Evolutionary conservation across 257 asterid genomes (phyloP).

Genomic region (Capsicum chinense): DNA sequence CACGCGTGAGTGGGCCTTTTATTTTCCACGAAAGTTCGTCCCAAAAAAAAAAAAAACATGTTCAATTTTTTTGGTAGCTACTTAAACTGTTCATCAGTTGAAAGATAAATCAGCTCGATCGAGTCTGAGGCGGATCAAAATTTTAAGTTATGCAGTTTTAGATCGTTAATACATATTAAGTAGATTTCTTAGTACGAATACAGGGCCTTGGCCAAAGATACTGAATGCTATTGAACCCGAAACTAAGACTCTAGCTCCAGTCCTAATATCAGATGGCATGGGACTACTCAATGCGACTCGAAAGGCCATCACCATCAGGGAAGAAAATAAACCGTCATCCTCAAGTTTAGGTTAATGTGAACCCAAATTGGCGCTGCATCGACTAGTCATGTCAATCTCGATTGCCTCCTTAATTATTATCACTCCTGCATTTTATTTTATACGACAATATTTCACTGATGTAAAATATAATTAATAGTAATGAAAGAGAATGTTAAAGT

Average conservation of each 20-base stretch:
- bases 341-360: neutral
- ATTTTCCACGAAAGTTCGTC: too few relatives aligned
- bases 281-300: neutral
- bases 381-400: neutral
- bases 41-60: neutral
- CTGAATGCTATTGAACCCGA: neutral
- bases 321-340: neutral
- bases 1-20: neutral
- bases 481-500: too few relatives aligned
- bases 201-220: neutral
- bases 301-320: neutral
- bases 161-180: too few relatives aligned
- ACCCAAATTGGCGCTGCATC: neutral
- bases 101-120: too few relatives aligned
- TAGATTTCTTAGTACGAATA: too few relatives aligned
- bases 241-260: neutral
- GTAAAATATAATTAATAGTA: too few relatives aligned
- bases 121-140: too few relatives aligned
- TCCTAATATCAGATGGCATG: neutral
- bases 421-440: too few relatives aligned
- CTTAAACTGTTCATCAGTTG: neutral
- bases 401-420: too few relatives aligned
- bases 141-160: neutral
- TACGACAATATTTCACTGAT: too few relatives aligned
- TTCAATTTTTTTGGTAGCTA: neutral